Conservation (phyloP, 1,284 basidiomycete genomes). For the Puccinia sorghi region DNA sequence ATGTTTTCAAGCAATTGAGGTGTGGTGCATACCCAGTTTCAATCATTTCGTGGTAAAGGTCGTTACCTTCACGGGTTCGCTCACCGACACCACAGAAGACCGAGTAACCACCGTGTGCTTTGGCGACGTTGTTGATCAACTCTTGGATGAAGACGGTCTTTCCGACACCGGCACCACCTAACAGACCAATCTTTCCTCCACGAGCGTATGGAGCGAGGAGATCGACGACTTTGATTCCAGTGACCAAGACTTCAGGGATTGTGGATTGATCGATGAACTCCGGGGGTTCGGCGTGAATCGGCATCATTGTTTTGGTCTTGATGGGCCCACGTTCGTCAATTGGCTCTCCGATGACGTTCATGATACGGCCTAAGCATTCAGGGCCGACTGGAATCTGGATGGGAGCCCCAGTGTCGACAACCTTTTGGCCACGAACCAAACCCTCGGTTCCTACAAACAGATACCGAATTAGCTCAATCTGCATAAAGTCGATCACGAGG, state of each 20-base stretch:
- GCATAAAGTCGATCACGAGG: not conserved
- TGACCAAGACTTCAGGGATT: constrained; percentile 95
- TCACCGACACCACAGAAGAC: constrained; percentile 99
- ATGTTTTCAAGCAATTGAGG: not conserved
- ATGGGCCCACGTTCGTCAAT: constrained; percentile 99
- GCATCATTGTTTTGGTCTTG: constrained; percentile 64
- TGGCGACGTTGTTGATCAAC: constrained; percentile 99
- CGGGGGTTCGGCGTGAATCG: constrained; percentile 96
- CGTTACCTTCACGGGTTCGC: constrained; percentile 99
- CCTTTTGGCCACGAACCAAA: constrained; percentile 97
- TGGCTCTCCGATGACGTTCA: constrained; percentile 99
- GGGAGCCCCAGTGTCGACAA: constrained; percentile 91
- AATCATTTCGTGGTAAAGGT: constrained; percentile 49
- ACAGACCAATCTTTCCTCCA: constrained; percentile 99
- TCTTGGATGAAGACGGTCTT: constrained; percentile 99
- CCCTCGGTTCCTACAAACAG: constrained; percentile 73
- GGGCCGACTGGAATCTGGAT: constrained; percentile 95
- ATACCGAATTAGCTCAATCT: not conserved
- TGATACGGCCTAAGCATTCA: constrained; percentile 93
- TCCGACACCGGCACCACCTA: constrained; percentile 99
- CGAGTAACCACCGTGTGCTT: constrained; percentile 99
- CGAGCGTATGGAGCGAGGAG: constrained; percentile 98
- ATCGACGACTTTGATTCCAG: constrained; percentile 99
- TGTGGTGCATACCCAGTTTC: constrained; percentile 16
- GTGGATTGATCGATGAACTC: constrained; percentile 98